Evolutionary conservation across 805 yeast species (phyloP).

Genomic region (Wickerhamiella sergipiensis): DNA sequence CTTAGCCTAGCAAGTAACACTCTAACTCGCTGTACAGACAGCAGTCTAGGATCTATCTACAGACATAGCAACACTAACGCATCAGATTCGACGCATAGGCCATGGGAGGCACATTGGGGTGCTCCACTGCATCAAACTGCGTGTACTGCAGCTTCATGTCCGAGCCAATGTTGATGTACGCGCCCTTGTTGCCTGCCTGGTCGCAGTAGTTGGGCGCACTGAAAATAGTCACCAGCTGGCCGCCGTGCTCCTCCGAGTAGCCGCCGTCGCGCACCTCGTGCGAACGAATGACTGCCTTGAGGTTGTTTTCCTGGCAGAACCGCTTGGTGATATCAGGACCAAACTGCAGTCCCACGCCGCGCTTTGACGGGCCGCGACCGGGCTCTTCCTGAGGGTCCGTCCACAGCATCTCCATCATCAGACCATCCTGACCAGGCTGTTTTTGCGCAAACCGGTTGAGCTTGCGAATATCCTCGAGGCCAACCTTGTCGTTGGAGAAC

Average conservation of each 20-base stretch:
- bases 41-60: too few relatives aligned
- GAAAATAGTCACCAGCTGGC: slow-evolving; percentile 81
- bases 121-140: slow-evolving; percentile 70
- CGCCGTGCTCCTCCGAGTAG: slow-evolving; percentile 75
- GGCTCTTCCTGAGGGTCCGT: slow-evolving; percentile 76
- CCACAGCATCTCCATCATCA: slow-evolving; percentile 95
- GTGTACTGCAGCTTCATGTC: slow-evolving; percentile 38
- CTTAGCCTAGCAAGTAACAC: too few relatives aligned
- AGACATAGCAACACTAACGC: too few relatives aligned
- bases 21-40: too few relatives aligned
- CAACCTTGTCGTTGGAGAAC: slow-evolving; percentile 61
- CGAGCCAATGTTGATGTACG: slow-evolving; percentile 57
- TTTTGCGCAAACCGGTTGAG: slow-evolving; percentile 50
- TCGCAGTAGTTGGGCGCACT: slow-evolving; percentile 98
- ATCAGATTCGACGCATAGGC: slow-evolving; percentile 47
- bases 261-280: slow-evolving; percentile 95
- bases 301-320: slow-evolving; percentile 57
- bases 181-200: slow-evolving; percentile 80
- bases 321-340: slow-evolving; percentile 87
- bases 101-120: slow-evolving; percentile 90
- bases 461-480: slow-evolving; percentile 58
- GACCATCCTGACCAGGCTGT: slow-evolving; percentile 83
- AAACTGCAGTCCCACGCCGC: slow-evolving; percentile 93
- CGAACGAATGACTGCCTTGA: slow-evolving; percentile 75
- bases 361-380: slow-evolving; percentile 78